These are phyloP conservation scores for Tricholoma furcatifolium DNA, from an alignment of 768 basidiomycete species.

Conservation along the genomic window DNA sequence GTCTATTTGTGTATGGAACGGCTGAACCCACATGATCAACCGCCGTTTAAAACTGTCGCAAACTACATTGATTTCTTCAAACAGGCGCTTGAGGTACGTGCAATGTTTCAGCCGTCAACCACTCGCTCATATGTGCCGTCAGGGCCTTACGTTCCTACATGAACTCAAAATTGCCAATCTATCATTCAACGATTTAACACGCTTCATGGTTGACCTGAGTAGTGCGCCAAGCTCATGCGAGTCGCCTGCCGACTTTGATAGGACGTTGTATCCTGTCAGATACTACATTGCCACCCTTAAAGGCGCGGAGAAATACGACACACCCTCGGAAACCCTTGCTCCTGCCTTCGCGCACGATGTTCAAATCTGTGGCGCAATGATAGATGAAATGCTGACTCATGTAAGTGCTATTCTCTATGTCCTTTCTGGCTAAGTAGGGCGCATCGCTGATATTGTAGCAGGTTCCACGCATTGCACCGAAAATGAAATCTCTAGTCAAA, in stretches of 20 bases:
- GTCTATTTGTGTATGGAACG: conserved; percentile 45
- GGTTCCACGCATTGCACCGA: conserved; percentile 39
- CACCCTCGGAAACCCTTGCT: conserved; percentile 4
- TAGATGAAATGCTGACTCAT: conserved; percentile 33
- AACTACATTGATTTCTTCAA: conserved; percentile 52
- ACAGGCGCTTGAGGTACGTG: conserved; percentile 46
- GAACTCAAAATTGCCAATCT: conserved; percentile 41
- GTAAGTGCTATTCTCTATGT: conserved; percentile 22
- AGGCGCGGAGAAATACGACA: conserved; percentile 22
- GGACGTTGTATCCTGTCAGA: conserved; percentile 23
- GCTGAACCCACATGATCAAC: conserved; percentile 42
- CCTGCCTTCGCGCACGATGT: conserved; percentile 36
- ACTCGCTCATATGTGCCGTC: background rate
- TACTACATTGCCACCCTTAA: conserved; percentile 31
- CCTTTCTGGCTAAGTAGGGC: background rate
- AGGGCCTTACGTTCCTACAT: conserved; percentile 49
- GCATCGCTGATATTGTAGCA: conserved; percentile 12
- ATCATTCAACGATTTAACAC: conserved; percentile 30
- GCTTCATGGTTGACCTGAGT: conserved; percentile 45
- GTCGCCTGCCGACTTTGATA: conserved; percentile 17
- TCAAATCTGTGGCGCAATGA: conserved; percentile 37
- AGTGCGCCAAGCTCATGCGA: conserved; percentile 24
- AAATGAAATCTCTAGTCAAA: conserved; percentile 42
- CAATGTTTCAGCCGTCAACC: background rate
- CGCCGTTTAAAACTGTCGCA: conserved; percentile 43